A percentile compares a stretch with the other conserved stretches of the same genome.
Conservation (phyloP, 768 basidiomycete species). For the Rhizopogon vinicolor region DNA sequence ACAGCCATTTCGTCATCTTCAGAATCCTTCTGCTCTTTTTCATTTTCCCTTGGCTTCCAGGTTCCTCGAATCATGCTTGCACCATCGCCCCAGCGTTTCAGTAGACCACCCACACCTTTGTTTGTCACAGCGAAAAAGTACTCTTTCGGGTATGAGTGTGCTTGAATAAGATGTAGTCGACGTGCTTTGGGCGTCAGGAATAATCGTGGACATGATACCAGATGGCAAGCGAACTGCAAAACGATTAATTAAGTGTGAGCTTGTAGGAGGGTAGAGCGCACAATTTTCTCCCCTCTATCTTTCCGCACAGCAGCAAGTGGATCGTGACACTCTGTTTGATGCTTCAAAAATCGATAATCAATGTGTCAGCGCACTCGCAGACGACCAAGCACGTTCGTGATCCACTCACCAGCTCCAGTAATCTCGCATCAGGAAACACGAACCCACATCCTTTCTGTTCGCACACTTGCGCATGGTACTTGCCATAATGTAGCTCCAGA, state of each 20-base stretch:
- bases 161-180: constrained; percentile 76
- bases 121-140: constrained; percentile 92
- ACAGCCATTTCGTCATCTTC: constrained; percentile 14
- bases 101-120: constrained; percentile 79
- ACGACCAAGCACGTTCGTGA: neutral
- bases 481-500: constrained; percentile 80
- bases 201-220: constrained; percentile 49
- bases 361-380: neutral
- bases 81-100: constrained; percentile 80
- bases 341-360: constrained; percentile 33
- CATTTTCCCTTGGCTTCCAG: constrained; percentile 53
- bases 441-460: constrained; percentile 63
- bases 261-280: constrained; percentile 23
- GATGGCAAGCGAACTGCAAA: constrained; percentile 73
- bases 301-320: constrained; percentile 72
- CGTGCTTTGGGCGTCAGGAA: constrained; percentile 75
- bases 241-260: neutral
- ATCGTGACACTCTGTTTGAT: constrained; percentile 87
- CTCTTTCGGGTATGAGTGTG: constrained; percentile 81
- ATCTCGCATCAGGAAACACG: constrained; percentile 80
- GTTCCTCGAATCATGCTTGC: constrained; percentile 71
- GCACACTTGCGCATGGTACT: constrained; percentile 81
- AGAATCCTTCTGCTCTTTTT: constrained; percentile 10
- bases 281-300: constrained; percentile 84
- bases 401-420: constrained; percentile 70